These are phyloP conservation scores for Daldinia sp. DNA, from an alignment of 2,329 filamentous ascomycete genomes.

Conservation along the genomic window DNA sequence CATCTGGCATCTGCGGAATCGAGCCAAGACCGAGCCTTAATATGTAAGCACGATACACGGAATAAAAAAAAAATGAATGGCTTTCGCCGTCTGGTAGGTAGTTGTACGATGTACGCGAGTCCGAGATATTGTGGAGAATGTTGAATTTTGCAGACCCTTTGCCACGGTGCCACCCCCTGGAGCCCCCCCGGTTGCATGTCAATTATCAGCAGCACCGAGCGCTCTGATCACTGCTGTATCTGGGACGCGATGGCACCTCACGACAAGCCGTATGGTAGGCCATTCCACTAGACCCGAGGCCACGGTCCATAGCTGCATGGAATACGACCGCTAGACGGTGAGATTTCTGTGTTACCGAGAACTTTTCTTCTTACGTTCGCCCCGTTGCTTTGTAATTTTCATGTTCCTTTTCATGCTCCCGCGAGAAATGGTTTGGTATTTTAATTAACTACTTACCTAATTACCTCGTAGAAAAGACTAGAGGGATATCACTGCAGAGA, in stretches of 20 bases:
- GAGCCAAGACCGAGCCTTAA: neutral
- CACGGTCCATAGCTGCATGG: conserved; percentile 18
- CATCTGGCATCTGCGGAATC: neutral
- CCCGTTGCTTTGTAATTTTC: neutral
- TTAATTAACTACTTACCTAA: neutral
- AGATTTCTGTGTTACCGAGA: conserved; percentile 13
- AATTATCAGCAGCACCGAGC: conserved; percentile 16
- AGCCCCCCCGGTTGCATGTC: neutral
- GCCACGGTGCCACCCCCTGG: neutral
- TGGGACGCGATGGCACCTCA: neutral
- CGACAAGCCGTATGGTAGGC: neutral
- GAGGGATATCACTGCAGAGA: neutral
- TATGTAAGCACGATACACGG: neutral
- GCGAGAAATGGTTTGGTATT: too few relatives aligned
- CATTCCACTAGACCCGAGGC: conserved; percentile 25
- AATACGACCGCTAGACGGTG: conserved; percentile 20
- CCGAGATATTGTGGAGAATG: neutral
- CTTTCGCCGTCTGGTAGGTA: neutral
- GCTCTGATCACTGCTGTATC: conserved; percentile 24
- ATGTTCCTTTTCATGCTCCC: neutral
- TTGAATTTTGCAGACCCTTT: neutral
- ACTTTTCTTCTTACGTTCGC: conserved; percentile 1
- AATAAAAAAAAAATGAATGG: neutral
- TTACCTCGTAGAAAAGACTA: neutral
- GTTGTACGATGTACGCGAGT: too few relatives aligned